Conservation (phyloP, 2,329 filamentous ascomycete species). For the Dryadomyces quercivorus region DNA sequence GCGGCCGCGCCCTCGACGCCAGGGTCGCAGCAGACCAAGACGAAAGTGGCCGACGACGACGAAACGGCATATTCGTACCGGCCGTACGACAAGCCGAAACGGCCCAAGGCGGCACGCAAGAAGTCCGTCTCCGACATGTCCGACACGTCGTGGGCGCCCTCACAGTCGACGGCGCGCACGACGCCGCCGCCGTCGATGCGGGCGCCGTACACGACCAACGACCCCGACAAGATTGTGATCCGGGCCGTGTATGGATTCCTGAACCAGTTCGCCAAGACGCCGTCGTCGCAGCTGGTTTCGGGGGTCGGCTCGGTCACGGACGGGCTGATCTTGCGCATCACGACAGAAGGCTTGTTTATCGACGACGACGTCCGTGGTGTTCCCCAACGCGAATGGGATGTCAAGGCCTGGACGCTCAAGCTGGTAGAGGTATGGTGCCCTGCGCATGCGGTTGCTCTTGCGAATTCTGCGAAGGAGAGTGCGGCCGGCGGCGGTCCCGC, state of each 20-base stretch:
- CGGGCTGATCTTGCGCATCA: conserved; percentile 81
- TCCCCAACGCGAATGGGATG: conserved; percentile 94
- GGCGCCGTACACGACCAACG: conserved; percentile 71
- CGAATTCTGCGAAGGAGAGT: conserved; percentile 24
- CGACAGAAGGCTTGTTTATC: conserved; percentile 89
- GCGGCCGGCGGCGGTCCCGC: neutral
- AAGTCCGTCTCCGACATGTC: conserved; percentile 63
- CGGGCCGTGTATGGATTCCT: conserved; percentile 88
- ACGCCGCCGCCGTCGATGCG: conserved; percentile 71
- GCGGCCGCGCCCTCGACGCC: conserved; percentile 1
- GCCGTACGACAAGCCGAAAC: conserved; percentile 60
- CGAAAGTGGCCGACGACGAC: conserved; percentile 22
- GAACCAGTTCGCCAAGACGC: conserved; percentile 78
- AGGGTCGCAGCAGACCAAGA: neutral
- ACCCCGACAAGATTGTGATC: conserved; percentile 94
- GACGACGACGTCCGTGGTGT: conserved; percentile 89
- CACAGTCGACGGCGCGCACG: conserved; percentile 71
- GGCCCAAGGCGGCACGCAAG: conserved; percentile 33
- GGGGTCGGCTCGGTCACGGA: conserved; percentile 80
- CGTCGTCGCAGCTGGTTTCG: conserved; percentile 78
- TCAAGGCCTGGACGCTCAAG: conserved; percentile 97
- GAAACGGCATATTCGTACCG: conserved; percentile 62
- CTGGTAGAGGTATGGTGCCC: conserved; percentile 79
- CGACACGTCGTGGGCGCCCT: conserved; percentile 77
- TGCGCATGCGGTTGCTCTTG: conserved; percentile 43